Evolutionary conservation across 345 rosid genomes (phyloP), one percentile per base, ranked within the genome.

Genomic region (Adansonia digitata): DNA sequence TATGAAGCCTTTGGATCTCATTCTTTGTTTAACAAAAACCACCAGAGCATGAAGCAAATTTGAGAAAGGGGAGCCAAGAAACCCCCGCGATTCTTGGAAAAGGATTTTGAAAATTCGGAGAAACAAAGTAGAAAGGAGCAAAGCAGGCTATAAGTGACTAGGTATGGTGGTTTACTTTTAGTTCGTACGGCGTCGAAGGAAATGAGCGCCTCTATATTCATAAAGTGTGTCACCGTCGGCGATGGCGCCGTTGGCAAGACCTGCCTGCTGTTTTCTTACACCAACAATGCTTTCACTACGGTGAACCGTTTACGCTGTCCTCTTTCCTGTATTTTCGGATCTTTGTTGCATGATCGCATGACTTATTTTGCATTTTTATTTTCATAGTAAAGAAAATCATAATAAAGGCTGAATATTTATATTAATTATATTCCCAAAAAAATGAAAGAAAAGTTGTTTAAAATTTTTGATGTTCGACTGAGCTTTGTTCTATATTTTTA

Each of bases 241-340:
- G n/a, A n/a, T n/a, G n/a, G n/a, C n/a, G n/a, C n/a, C n/a, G n/a
- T n/a, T n/a, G n/a, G n/a, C n/a, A n/a, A n/a, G n/a, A n/a, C n/a
- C n/a, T n/a, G n/a, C n/a, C n/a, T n/a, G n/a, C n/a, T n/a, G n/a
- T 5, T 5, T 5, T 5, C 8, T 43, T 48, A 48, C 53, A 48
- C 53, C 5, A 94, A 97, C 88, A 94, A 94, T 88, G 89, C 97
- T 75, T 94, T 92, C 79, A 97, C 98, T 55, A 90, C 93, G 88
- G 98, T 94, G 55, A 43, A 75, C 45, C 39, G 37, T 34, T 13
- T 5, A 18, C 6, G 1, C 27, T 64, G 13, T 10, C 3, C 17
- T 18, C 37, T 13, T 55, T 53, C 12, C 2, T 46, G 42, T 9
- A 34, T 17, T 46, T 45, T 74, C 57, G 56, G 46, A 34, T 55